Conservation (phyloP, 116 monocot species). For the Cymodocea nodosa region DNA sequence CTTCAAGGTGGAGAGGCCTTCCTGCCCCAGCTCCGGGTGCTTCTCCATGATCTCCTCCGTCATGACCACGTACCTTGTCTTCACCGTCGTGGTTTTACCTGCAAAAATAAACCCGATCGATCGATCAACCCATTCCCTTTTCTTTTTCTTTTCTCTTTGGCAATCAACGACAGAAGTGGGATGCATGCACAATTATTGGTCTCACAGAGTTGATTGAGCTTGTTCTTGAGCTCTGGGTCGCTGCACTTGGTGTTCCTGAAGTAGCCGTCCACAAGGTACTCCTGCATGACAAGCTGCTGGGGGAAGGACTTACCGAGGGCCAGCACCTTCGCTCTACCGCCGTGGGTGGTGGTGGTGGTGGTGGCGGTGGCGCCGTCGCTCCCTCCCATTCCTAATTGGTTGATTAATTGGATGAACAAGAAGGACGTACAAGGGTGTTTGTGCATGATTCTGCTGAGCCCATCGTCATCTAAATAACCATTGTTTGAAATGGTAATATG, state of each 20-base stretch:
- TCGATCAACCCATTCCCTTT: no score
- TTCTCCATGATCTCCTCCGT: conserved; percentile 38
- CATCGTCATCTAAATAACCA: no score
- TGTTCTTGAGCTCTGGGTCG: conserved; percentile 48
- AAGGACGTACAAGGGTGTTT: no score
- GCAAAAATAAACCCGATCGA: background rate
- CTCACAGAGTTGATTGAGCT: conserved; percentile 54
- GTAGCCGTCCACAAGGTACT: conserved; percentile 54
- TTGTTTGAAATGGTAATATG: no score
- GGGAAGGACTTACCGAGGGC: conserved; percentile 71
- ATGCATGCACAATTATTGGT: no score
- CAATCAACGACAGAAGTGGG: no score
- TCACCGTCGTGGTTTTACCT: conserved; percentile 69
- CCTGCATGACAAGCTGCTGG: conserved; percentile 57
- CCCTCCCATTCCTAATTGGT: no score
- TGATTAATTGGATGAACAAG: no score
- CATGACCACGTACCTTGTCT: conserved; percentile 69
- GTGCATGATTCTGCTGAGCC: no score
- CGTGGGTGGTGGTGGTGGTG: no score
- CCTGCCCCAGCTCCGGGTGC: conserved; percentile 45
- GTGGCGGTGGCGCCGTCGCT: no score
- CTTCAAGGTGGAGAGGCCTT: conserved; percentile 35
- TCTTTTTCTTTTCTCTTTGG: no score
- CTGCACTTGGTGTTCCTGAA: conserved; percentile 54
- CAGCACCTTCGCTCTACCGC: conserved; percentile 46